Conservation (phyloP, 768 basidiomycete genomes). For the Pilatotrama ljubarskyi region DNA sequence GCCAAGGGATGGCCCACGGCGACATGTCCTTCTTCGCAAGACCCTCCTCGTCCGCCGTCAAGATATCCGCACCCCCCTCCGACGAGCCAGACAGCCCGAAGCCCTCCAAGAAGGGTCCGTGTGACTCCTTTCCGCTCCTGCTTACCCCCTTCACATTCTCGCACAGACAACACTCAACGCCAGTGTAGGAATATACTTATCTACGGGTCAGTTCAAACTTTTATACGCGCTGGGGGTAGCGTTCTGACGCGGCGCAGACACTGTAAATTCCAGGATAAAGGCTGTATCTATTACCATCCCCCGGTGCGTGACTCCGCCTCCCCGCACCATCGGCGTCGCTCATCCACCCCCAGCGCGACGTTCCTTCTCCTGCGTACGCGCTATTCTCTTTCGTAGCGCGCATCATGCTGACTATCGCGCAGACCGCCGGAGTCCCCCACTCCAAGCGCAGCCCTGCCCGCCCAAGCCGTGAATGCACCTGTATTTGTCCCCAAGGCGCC, state of each 20-base stretch:
- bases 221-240: background rate
- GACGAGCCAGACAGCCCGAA: slow-evolving; percentile 42
- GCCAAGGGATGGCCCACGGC: slow-evolving; percentile 29
- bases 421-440: slow-evolving; percentile 48
- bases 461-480: slow-evolving; percentile 79
- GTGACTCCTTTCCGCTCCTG: slow-evolving; percentile 1
- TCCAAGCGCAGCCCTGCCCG: slow-evolving; percentile 41
- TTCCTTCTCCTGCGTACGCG: slow-evolving; percentile 32
- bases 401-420: slow-evolving; percentile 25
- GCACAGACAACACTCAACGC: slow-evolving; percentile 64
- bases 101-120: slow-evolving; percentile 45
- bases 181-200: slow-evolving; percentile 92
- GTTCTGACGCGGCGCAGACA: slow-evolving; percentile 44
- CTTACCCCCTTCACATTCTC: slow-evolving; percentile 15
- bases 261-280: slow-evolving; percentile 86
- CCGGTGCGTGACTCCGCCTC: slow-evolving; percentile 42
- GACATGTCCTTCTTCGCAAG: slow-evolving; percentile 72
- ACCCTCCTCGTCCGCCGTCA: slow-evolving; percentile 64
- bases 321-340: slow-evolving; percentile 8
- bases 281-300: slow-evolving; percentile 83
- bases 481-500: slow-evolving; percentile 77
- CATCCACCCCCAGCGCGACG: slow-evolving; percentile 23
- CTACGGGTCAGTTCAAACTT: slow-evolving; percentile 70
- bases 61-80: slow-evolving; percentile 65
- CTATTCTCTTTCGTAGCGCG: background rate